Conservation (phyloP, 352 stramenopile genomes). For the Pythium dissimile region DNA sequence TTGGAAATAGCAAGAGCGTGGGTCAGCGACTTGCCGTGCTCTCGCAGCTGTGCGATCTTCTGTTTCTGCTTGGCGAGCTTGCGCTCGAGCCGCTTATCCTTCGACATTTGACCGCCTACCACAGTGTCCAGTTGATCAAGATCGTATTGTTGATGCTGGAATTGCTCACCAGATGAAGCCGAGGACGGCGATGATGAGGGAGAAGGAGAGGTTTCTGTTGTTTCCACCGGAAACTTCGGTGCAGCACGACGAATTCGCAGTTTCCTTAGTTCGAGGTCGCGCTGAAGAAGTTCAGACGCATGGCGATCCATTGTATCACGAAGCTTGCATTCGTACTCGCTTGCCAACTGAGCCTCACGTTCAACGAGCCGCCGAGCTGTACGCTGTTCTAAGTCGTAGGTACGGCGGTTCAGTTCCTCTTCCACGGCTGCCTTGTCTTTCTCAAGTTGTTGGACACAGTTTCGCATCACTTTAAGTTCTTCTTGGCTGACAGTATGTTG, state of each 20-base stretch:
- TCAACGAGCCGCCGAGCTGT: slow-evolving; percentile 27
- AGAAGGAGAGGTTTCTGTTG: slow-evolving; percentile 5
- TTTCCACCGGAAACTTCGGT: neutral
- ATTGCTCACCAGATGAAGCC: slow-evolving; percentile 18
- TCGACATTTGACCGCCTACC: neutral
- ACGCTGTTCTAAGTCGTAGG: slow-evolving; percentile 33
- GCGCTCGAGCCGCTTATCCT: slow-evolving; percentile 22
- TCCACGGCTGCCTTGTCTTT: slow-evolving; percentile 1
- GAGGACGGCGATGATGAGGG: slow-evolving; percentile 24
- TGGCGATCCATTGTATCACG: slow-evolving; percentile 40
- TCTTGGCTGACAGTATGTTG: slow-evolving; percentile 1
- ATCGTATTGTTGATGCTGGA: slow-evolving; percentile 11
- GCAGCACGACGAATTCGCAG: neutral
- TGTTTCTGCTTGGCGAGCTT: slow-evolving; percentile 39
- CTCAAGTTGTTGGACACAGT: slow-evolving; percentile 14
- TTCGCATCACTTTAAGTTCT: slow-evolving; percentile 13
- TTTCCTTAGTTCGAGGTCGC: slow-evolving; percentile 21
- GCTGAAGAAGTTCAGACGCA: slow-evolving; percentile 27
- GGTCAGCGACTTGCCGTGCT: slow-evolving; percentile 34
- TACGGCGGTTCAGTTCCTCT: slow-evolving; percentile 13
- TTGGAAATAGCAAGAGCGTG: slow-evolving; percentile 63
- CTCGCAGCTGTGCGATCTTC: slow-evolving; percentile 31
- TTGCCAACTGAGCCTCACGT: slow-evolving; percentile 31
- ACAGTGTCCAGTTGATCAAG: slow-evolving; percentile 13
- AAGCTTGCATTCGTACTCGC: slow-evolving; percentile 36